phyloP scores from a whole-genome alignment of 805 yeast species.

The Starmerella ratchasimensis region DNA sequence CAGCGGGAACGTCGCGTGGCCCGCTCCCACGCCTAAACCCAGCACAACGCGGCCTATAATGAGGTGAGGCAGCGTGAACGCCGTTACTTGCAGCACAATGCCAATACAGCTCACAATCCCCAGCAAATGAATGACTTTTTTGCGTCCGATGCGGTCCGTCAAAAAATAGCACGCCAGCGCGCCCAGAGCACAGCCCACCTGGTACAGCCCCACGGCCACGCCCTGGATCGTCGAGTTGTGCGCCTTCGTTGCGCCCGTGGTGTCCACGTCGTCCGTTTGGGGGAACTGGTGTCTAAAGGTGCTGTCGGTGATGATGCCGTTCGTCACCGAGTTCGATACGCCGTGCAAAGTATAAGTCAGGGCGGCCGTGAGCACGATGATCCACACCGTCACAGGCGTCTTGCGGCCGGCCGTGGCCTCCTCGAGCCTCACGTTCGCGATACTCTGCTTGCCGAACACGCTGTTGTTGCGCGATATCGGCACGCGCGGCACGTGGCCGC shows the following conservation, averaged over 20 bases:
- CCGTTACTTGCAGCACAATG: constrained; percentile 40
- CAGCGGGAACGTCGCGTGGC: constrained; percentile 60
- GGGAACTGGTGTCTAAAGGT: constrained; percentile 21
- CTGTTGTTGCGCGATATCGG: constrained; percentile 4
- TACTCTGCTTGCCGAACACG: constrained; percentile 4
- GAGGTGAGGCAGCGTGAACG: constrained; percentile 47
- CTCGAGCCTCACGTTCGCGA: constrained; percentile 8
- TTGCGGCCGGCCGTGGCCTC: constrained; percentile 1
- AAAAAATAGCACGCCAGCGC: constrained; percentile 43
- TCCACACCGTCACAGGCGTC: constrained; percentile 5
- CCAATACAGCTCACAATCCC: constrained; percentile 44
- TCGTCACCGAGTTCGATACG: constrained; percentile 62
- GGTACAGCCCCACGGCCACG: constrained; percentile 32
- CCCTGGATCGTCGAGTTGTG: constrained; percentile 23
- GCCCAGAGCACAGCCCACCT: constrained; percentile 57
- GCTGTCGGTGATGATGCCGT: constrained; percentile 20
- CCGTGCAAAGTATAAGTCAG: constrained; percentile 30
- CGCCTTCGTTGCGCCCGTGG: constrained; percentile 5
- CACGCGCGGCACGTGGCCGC: no score
- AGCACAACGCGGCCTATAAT: constrained; percentile 54
- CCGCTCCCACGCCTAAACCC: constrained; percentile 59
- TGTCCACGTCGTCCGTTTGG: constrained; percentile 15
- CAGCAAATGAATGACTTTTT: constrained; percentile 32
- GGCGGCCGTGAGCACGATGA: constrained; percentile 15
- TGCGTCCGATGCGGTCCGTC: constrained; percentile 49